A percentile compares a stretch with the other conserved stretches of the same genome.
These are phyloP conservation scores for Raffaelea albimanens DNA, from an alignment of 2,329 filamentous ascomycete genomes.

Conservation along the genomic window DNA sequence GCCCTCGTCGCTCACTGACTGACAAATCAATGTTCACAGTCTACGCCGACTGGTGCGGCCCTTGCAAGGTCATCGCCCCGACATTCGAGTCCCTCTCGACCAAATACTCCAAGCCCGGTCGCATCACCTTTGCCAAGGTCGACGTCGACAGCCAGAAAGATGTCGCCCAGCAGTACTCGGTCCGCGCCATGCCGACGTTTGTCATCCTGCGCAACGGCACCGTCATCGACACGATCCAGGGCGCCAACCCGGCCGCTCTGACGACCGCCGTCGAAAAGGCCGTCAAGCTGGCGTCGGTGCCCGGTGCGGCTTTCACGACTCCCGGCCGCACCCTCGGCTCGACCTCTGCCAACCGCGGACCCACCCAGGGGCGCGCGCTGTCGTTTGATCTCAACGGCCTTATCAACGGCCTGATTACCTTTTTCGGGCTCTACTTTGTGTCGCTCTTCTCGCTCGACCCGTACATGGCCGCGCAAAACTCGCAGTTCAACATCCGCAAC, in stretches of 20 bases:
- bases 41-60: slow-evolving; percentile 91
- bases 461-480: slow-evolving; percentile 51
- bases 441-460: slow-evolving; percentile 56
- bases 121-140: slow-evolving; percentile 85
- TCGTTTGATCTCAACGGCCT: slow-evolving; percentile 30
- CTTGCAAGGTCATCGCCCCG: slow-evolving; percentile 87
- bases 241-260: slow-evolving; percentile 70
- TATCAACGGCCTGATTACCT: slow-evolving; percentile 39
- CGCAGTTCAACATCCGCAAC: slow-evolving; percentile 46
- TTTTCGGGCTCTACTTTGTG: slow-evolving; percentile 52
- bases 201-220: slow-evolving; percentile 73
- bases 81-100: slow-evolving; percentile 75
- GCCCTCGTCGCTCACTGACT: slow-evolving; percentile 13
- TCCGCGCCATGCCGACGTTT: slow-evolving; percentile 90
- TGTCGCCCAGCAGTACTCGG: slow-evolving; percentile 66
- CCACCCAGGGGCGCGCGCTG: slow-evolving; percentile 11
- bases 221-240: slow-evolving; percentile 66
- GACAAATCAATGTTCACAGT: slow-evolving; percentile 39
- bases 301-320: slow-evolving; percentile 40
- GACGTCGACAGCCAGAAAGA: slow-evolving; percentile 77
- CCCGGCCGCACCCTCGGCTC: slow-evolving; percentile 47
- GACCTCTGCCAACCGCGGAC: slow-evolving; percentile 12
- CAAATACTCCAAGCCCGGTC: slow-evolving; percentile 70
- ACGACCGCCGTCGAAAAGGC: slow-evolving; percentile 67
- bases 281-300: slow-evolving; percentile 40